Conservation (phyloP, 2,329 filamentous ascomycete species). For the Alternaria ethzedia region DNA sequence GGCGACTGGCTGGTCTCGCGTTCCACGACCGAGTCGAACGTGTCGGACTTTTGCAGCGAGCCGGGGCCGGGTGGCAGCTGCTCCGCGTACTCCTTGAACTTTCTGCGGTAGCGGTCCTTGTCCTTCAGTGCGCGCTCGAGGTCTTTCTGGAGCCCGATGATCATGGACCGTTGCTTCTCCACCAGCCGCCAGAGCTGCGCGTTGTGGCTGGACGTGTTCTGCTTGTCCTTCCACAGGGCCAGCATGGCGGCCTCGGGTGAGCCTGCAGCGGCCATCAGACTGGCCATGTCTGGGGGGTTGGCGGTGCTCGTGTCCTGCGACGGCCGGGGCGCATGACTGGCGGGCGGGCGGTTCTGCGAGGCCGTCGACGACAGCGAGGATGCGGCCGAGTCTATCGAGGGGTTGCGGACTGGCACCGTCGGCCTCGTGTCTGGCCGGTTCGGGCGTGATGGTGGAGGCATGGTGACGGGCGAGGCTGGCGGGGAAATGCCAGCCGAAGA, state of each 20-base stretch:
- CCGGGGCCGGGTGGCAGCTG: conserved; percentile 51
- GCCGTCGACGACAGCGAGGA: conserved; percentile 62
- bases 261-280: conserved; percentile 81
- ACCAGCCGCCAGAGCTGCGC: conserved; percentile 92
- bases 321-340: conserved; percentile 63
- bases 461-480: conserved; percentile 44
- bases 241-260: conserved; percentile 88
- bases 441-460: conserved; percentile 46
- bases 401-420: conserved; percentile 67
- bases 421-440: conserved; percentile 42
- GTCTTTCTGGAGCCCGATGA: conserved; percentile 92
- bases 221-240: conserved; percentile 89
- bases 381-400: conserved; percentile 92
- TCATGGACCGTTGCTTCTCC: conserved; percentile 94
- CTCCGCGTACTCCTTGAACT: conserved; percentile 76
- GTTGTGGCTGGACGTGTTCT: conserved; percentile 87
- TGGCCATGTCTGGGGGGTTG: conserved; percentile 76
- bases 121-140: conserved; percentile 89
- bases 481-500: conserved; percentile 41
- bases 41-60: conserved; percentile 43
- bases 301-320: conserved; percentile 60
- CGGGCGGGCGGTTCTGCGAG: conserved; percentile 60
- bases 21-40: conserved; percentile 41
- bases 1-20: conserved; percentile 49
- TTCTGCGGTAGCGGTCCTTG: conserved; percentile 91